phyloP scores from a whole-genome alignment of 1,139 yeast species.

The Nadsonia commutata region DNA sequence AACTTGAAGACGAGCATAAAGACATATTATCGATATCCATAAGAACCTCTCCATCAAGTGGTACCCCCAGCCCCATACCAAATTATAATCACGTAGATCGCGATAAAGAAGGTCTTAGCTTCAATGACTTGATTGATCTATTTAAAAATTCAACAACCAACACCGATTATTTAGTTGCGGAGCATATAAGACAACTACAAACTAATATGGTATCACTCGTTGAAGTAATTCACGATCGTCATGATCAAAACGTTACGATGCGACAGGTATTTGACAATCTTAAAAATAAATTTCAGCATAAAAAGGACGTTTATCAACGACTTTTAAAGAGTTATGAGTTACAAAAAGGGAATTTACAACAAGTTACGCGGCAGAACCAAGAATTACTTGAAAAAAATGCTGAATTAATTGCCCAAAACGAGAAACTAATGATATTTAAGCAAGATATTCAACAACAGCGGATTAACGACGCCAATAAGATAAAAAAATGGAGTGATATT shows the following conservation, averaged over 20 bases:
- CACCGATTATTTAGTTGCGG: too few relatives aligned
- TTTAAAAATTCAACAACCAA: too few relatives aligned
- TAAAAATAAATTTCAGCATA: background rate
- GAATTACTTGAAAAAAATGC: background rate
- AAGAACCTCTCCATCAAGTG: too few relatives aligned
- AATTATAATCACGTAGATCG: too few relatives aligned
- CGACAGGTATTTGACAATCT: background rate
- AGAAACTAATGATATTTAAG: background rate
- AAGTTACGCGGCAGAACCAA: background rate
- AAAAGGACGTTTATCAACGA: background rate
- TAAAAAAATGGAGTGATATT: background rate
- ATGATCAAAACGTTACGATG: background rate
- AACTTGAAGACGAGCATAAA: too few relatives aligned
- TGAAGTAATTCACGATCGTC: background rate
- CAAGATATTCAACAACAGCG: background rate
- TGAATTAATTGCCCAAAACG: background rate
- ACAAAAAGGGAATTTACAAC: constrained; percentile 1
- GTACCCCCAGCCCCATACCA: too few relatives aligned
- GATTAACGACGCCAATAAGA: background rate
- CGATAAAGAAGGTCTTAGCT: too few relatives aligned
- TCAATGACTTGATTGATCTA: too few relatives aligned
- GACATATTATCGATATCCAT: too few relatives aligned
- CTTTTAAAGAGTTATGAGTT: background rate
- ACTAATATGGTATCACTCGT: too few relatives aligned
- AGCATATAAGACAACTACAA: too few relatives aligned